Evolutionary conservation across 2,329 filamentous ascomycete species (phyloP), one percentile per base, ranked within the genome.

Genomic region (Apiospora marii): DNA sequence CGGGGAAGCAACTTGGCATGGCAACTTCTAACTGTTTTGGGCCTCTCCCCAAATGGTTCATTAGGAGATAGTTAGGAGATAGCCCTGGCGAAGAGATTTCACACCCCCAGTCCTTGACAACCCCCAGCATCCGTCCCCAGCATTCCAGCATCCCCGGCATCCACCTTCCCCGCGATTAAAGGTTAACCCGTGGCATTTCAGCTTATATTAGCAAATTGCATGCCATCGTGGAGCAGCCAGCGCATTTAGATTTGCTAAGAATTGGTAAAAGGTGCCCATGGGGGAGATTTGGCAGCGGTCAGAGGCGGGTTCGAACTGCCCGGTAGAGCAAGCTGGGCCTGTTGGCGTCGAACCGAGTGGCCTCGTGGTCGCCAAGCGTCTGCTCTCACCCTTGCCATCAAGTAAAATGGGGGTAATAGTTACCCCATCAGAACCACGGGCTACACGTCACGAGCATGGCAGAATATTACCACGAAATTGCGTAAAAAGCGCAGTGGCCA

Each of bases 391-490:
- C 58, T 64, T 64, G 58, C 58, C 10, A 70, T 70, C 68, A 70
- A 44, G 68, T 70, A 70, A 70, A 70, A 70, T 70, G 68, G 68
- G 68, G 68, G 68, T 70, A 70, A 70, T 70, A 51, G 48, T 51
- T 48, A 69, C 67, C 67, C 67, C 67, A 69, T 69, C 16, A 44
- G 67, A 68, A 53, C 72, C 72, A 70, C 44, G 70, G 58, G 58
- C 48, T 51, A 67, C 72, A 70, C 72, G 72, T 73, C 72, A 73
- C 72, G 72, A 72, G 72, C 67, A 43, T 71, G 68, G 70, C 67
- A 71, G 68, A 71, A 73, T 70, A 72, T 73, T 68, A 49, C 70
- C 48, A 24, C 30, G 64, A 72, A 67, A 72, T 73, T 73, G 72
- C 70, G 72, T 67, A 69, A 72, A 58, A 58, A 27, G 30, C 43